Evolutionary conservation across 1,284 basidiomycete species (phyloP).

Genomic region (Neonothopanus nambi): DNA sequence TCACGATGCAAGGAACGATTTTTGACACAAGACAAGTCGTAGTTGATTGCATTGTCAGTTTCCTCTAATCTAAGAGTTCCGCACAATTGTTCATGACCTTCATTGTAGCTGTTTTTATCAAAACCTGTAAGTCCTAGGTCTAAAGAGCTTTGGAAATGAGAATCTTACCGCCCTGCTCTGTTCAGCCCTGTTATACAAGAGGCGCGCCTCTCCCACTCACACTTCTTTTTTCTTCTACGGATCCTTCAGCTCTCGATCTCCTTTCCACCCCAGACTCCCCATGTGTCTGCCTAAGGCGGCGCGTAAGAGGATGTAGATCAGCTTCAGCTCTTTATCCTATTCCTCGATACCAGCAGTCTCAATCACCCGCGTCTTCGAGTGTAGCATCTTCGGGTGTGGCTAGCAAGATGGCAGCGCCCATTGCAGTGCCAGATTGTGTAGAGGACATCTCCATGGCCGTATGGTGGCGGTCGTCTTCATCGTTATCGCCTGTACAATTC

Average conservation of each 20-base stretch:
- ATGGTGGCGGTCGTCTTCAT: slow-evolving; percentile 34
- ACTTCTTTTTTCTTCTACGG: slow-evolving; percentile 29
- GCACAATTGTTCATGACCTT: no score
- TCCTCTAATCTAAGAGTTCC: no score
- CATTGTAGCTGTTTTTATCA: no score
- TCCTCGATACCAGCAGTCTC: slow-evolving; percentile 19
- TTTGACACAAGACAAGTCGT: no score
- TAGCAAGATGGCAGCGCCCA: not conserved
- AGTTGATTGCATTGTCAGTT: no score
- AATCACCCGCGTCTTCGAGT: slow-evolving; percentile 18
- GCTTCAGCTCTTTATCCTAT: no score
- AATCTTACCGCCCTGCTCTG: no score
- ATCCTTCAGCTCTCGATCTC: slow-evolving; percentile 34
- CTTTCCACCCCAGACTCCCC: slow-evolving; percentile 34
- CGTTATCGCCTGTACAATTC: no score
- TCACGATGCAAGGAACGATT: no score
- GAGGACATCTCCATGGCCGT: slow-evolving; percentile 33
- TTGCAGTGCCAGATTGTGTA: slow-evolving; percentile 6
- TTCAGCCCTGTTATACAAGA: slow-evolving; percentile 30
- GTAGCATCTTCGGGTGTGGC: slow-evolving; percentile 25
- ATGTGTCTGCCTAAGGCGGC: slow-evolving; percentile 32
- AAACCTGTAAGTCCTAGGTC: no score
- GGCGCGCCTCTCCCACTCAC: slow-evolving; percentile 35
- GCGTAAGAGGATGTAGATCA: slow-evolving; percentile 20
- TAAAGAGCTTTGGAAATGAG: no score